Base-by-base conservation (phyloP, 805 yeast genomes). In the Starmerella scarabaei region DNA sequence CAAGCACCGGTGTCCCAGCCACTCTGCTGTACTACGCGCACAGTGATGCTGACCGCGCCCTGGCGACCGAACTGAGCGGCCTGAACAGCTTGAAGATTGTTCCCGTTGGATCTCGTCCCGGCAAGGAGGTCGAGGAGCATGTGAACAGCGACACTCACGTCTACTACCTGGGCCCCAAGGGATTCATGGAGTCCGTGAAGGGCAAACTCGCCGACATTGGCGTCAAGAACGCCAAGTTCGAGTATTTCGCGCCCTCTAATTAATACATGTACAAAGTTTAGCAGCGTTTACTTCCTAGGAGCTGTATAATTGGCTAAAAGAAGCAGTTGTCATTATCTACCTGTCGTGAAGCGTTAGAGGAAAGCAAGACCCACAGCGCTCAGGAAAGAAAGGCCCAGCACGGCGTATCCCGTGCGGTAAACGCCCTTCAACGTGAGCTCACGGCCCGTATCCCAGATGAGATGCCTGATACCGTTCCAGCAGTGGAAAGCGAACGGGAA, bases 361-460 rank as follows among this genome's bases (percentile, higher is more conserved):
- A 64, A 40, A 8, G 65, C 57, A 20, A 65, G 49, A 16, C 47
- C 52, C 16, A 82, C 54, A 41, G 93, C 82, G 20, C 76, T 53
- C 27, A 71, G 45, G 7, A 68, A 65, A 33, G 74, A 55, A 52
- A 73, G 65, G 21, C 77, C 96, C 42, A 85, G 60, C 16, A 84
- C 94, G 35, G 73, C 66, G 64, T 83, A 82, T 48, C 95, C 97
- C 28, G 96, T 85, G 65, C 79, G 75, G 75, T 81, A 80, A 42
- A 91, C 95, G 52, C 94, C 96, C 57, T 79, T 74, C 52, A 82
- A 56, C 46, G 85, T 72, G 58, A 88, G 71, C 62, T 79, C 81
- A 51, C 66, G 68, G 60, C 94, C 94, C 39, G 75, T 60, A 61
- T 91, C 98, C 98, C 98, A 91, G 41, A 82, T 57, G 62, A 88